phyloP scores from a whole-genome alignment of 345 rosid species.

The Odontarrhena argentea region DNA sequence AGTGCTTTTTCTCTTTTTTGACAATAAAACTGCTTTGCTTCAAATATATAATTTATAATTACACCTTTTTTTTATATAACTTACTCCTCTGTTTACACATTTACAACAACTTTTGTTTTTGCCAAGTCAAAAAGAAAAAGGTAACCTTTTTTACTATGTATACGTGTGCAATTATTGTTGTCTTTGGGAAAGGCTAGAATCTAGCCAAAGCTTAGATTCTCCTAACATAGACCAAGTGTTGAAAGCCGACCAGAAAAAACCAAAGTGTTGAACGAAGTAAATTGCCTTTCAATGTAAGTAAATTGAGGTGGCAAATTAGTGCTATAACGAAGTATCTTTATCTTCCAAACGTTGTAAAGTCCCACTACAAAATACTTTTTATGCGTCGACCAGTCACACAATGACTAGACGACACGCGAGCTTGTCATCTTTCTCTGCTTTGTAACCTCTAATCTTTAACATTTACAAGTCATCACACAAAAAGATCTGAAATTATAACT shows the following conservation, averaged over 20 bases:
- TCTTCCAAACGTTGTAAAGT: not conserved
- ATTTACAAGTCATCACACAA: slow-evolving; percentile 40
- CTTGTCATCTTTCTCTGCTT: slow-evolving; percentile 34
- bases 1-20: not conserved
- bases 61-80: not conserved
- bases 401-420: slow-evolving; percentile 25
- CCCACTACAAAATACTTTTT: slow-evolving; percentile 16
- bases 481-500: not conserved
- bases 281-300: slow-evolving; percentile 17
- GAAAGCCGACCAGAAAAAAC: no score
- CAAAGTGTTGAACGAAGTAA: not conserved
- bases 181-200: slow-evolving; percentile 7
- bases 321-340: slow-evolving; percentile 6
- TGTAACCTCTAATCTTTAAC: slow-evolving; percentile 18
- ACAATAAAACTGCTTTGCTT: no score
- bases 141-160: slow-evolving; percentile 3
- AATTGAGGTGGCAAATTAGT: slow-evolving; percentile 27
- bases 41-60: no score
- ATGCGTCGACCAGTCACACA: slow-evolving; percentile 32
- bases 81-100: not conserved
- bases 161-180: not conserved
- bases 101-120: not conserved
- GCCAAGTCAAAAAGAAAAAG: not conserved
- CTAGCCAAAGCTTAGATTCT: slow-evolving; percentile 20
- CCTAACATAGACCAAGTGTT: slow-evolving; percentile 12